Evolutionary conservation across 805 yeast genomes (phyloP).

Genomic region (Kluyveromyces aestuarii): DNA sequence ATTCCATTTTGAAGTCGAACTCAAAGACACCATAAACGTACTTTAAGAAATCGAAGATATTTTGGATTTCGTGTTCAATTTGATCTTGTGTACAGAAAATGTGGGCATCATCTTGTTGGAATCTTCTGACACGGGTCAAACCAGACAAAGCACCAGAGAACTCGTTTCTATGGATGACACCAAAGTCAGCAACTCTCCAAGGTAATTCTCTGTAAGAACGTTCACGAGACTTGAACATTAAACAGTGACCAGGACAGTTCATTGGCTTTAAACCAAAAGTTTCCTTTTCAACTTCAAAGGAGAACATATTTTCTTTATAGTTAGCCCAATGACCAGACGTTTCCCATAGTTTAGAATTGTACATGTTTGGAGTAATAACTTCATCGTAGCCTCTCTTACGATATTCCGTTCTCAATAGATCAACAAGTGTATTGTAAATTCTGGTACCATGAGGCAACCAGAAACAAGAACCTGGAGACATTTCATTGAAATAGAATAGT

Average conservation of each 20-base stretch:
- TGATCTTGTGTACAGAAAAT: conserved; percentile 92
- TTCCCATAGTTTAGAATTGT: conserved; percentile 95
- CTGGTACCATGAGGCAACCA: conserved; percentile 99
- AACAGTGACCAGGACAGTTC: conserved; percentile 90
- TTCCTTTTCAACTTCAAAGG: conserved; percentile 95
- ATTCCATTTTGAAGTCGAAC: conserved; percentile 91
- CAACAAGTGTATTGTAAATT: conserved; percentile 82
- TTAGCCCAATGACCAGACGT: conserved; percentile 98
- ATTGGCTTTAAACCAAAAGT: conserved; percentile 89
- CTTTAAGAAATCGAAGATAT: conserved; percentile 77
- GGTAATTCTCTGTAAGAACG: conserved; percentile 96
- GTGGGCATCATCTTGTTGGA: conserved; percentile 99
- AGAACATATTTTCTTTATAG: conserved; percentile 95
- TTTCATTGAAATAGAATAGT: conserved; percentile 86
- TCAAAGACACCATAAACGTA: conserved; percentile 87
- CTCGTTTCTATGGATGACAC: conserved; percentile 95
- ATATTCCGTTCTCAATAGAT: conserved; percentile 74
- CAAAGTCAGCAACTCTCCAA: conserved; percentile 97
- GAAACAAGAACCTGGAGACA: conserved; percentile 97
- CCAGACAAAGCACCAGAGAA: conserved; percentile 92
- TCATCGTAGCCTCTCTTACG: conserved; percentile 93
- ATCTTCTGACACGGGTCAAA: conserved; percentile 94
- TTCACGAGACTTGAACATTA: conserved; percentile 84
- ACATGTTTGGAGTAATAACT: conserved; percentile 99
- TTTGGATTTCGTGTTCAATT: conserved; percentile 76